phyloP scores from a whole-genome alignment of 805 yeast species.

The Cephaloascus fragrans region DNA sequence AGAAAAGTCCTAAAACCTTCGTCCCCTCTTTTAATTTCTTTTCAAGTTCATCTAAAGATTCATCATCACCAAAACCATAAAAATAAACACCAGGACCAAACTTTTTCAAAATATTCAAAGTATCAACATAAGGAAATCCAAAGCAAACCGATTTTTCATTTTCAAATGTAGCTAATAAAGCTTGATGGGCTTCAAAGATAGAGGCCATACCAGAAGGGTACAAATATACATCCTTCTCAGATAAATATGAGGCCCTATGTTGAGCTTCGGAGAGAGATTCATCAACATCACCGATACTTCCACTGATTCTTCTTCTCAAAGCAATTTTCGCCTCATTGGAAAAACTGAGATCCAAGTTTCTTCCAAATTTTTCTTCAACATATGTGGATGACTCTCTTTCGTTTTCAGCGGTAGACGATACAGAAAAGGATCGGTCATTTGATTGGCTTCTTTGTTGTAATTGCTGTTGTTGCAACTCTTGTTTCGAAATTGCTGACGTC shows the following conservation, averaged over 20 bases:
- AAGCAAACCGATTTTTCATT: conserved; percentile 72
- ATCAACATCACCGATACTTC: conserved; percentile 38
- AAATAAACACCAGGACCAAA: conserved; percentile 90
- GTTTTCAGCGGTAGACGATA: conserved; percentile 14
- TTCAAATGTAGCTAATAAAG: conserved; percentile 23
- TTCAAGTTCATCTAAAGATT: conserved; percentile 58
- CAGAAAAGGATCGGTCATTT: conserved; percentile 13
- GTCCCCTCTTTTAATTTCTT: conserved; percentile 43
- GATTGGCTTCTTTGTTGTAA: conserved; percentile 24
- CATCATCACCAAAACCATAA: conserved; percentile 75
- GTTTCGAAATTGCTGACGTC: conserved; percentile 11
- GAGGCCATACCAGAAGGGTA: conserved; percentile 93
- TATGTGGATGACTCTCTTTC: conserved; percentile 52
- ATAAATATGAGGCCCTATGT: conserved; percentile 18
- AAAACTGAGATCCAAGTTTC: conserved; percentile 72
- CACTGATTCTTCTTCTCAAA: conserved; percentile 65
- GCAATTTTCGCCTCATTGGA: conserved; percentile 70
- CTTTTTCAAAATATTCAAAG: conserved; percentile 73
- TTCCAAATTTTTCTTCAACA: conserved; percentile 85
- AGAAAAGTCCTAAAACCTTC: conserved; percentile 65
- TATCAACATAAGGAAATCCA: conserved; percentile 95
- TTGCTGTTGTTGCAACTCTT: conserved; percentile 23
- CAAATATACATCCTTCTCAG: conserved; percentile 66
- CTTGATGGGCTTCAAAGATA: conserved; percentile 71
- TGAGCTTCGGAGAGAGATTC: conserved; percentile 8